Base-by-base conservation (phyloP, 495 filamentous ascomycete species). In the Chlorociboria aeruginascens region DNA sequence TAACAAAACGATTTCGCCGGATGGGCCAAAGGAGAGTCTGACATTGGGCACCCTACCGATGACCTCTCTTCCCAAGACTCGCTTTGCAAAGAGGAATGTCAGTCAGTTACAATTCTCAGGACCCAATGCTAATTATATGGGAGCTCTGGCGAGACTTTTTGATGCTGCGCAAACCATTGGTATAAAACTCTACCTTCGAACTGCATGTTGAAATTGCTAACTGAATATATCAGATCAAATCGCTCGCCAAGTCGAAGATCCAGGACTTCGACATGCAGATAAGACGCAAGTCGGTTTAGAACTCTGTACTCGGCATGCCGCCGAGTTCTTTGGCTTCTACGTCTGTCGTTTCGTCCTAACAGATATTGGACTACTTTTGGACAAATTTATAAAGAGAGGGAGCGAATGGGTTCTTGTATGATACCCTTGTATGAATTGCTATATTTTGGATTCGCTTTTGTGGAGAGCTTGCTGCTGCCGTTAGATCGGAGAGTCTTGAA, bases 291-390 rank as follows among this genome's bases (percentile, higher is more conserved):
- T 97, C 44, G 93, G 92, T 13, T 73, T 98, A 29, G 93, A 98
- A 64, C 75, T 97, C 13, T 88, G 86, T 63, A 86, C 86, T 29
- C 78, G 89, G 14, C 90, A 96, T 65, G 93, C 92, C 8, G 86
- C 93, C 30, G 92, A 97, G 59, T 98, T 98, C 67, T 98, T 98
- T 63, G 89, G 82, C 29, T 95, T 98, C 65, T 97, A 88, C 61
- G 73, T 98, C 13, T 96, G 90, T 63, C 85, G 93, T 12, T 98
- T 97, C 61, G 88, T 87, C 29, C 64, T 97, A 40, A 71, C 82
- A 7, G 92, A 98, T 64, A 68, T 98, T 50, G 73, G 79, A 35
- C 59, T 95, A 61, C 75, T 98, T 69, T 71, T 97, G 59, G 92
- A 98, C 64, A 98, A 97, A 64, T 97, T 90, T 59, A 80, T 98